Evolutionary conservation across 495 filamentous ascomycete species (phyloP), one percentile per base, ranked within the genome.

Genomic region (Penicillium manginii): DNA sequence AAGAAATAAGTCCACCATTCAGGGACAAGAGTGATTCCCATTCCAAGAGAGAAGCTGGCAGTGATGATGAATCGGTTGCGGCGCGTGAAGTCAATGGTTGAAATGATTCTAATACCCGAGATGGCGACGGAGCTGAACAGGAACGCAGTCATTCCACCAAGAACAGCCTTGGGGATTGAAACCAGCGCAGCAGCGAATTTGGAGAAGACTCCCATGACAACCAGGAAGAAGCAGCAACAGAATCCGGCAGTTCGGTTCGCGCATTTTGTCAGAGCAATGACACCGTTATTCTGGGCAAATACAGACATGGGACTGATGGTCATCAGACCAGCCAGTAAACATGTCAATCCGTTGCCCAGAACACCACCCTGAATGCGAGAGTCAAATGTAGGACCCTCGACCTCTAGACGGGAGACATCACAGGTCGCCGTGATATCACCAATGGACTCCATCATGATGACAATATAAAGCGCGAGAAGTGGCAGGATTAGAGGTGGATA

Each of bases 131-230:
- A 82, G 58, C 81, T 83, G 78, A 96, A 96, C 15, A 97, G 80
- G 74, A 96, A 96, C 2, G 91, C 93, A 0, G 93, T 96, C 91
- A 97, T 96, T 31, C 93, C 93, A 51, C 92, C 92, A 4, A 96
- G 78, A 1, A 96, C 91, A 2, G 93, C 62, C 26, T 81, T 75
- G 0, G 93, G 93, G 61, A 96, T 96, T 40, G 91, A 78, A 10
- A 93, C 89, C 1, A 96, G 83, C 1, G 90, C 82, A 2, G 93
- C 92, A n/a, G 92, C 91, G 70, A 96, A 96, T 62, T 96, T 96
- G 55, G 91, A 86, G 73, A 96, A 96, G 60, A 96, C 78, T 42
- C 92, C 92, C 88, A 93, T 92, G 68, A 96, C 69, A 52, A 97
- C 73, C 18, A 97, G 80, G 80, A 96, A 96, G 64, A 92, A 77